Percentiles rank a stretch among this genome's conserved stretches.
phyloP scores from a whole-genome alignment of 331 rosid species.

The Dryas integrifolia region DNA sequence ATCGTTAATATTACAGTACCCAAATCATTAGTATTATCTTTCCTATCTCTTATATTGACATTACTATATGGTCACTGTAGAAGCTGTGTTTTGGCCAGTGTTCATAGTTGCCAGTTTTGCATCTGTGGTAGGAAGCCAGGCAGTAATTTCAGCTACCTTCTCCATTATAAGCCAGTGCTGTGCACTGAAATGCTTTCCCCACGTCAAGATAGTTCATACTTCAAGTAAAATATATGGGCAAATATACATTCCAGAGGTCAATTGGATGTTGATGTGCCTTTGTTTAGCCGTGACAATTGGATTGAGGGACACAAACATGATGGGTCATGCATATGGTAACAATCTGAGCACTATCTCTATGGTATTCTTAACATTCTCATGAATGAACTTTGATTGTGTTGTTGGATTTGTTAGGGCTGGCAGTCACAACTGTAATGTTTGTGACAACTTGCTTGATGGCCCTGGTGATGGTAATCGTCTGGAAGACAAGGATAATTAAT shows the following conservation, averaged over 20 bases:
- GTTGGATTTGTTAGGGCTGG: conserved; percentile 51
- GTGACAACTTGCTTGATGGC: conserved; percentile 79
- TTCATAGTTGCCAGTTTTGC: conserved; percentile 69
- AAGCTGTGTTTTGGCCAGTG: conserved; percentile 82
- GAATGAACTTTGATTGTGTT: conserved; percentile 23
- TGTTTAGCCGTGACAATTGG: conserved; percentile 69
- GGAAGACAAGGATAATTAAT: conserved; percentile 49
- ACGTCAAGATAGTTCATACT: conserved; percentile 63
- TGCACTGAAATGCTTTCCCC: conserved; percentile 68
- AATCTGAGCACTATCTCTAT: conserved; percentile 6
- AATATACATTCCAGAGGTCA: conserved; percentile 70
- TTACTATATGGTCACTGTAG: conserved; percentile 35
- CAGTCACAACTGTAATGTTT: conserved; percentile 64
- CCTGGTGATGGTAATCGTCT: conserved; percentile 53
- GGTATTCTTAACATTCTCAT: neutral
- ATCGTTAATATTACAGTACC: neutral
- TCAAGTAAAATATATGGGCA: conserved; percentile 72
- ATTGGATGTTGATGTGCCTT: conserved; percentile 79
- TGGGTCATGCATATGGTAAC: conserved; percentile 81
- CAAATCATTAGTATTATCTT: conserved; percentile 2
- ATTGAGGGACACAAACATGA: conserved; percentile 62
- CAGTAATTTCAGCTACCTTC: conserved; percentile 74
- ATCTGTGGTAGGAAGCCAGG: conserved; percentile 74
- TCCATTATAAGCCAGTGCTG: conserved; percentile 68
- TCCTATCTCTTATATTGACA: conserved; percentile 7